Evolutionary conservation across 176 grass and related monocot genomes (phyloP), one percentile per base, ranked within the genome.

Genomic region (Zoysia pacifica): DNA sequence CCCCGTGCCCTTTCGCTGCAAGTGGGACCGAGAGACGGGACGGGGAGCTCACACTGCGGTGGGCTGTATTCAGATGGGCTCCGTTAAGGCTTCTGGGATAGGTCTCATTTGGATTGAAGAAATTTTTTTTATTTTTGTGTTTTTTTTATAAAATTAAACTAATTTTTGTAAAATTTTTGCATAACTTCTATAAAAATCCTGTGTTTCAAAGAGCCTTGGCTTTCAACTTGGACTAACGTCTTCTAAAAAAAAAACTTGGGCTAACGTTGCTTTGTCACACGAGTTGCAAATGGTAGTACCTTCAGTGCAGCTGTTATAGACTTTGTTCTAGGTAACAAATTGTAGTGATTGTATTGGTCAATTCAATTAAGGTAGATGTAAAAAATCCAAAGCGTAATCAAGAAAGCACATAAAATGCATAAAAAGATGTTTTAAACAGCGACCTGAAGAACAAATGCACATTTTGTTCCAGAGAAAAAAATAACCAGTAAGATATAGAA

Each of bases 1-100:
- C 83, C 81, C 67, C 28, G 16, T 1, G 10, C 8, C 62, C 65
- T 1, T 9, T 64, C 67, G n/a, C 82, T 72, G 66, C 37, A 45
- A 53, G 54, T 84, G 65, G 74, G 74, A 3, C 66, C 13, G 15
- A 2, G 0, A 6, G 0, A 2, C 2, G 8, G 7, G 40, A 46
- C 28, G 28, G 13, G n/a, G 2, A 39, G 42, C 47, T 15, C 36
- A 6, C 16, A 5, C 2, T 0, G 44, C 44, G 0, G 41, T 73
- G 19, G 80, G 49, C 66, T 6, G 5, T 18, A 52, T 15, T 15
- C 4, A 1, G 11, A 44, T 82, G 46, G 79, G 46, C 56, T 49
- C 1, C 6, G 2, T 9, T 67, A 18, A 38, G 11, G 58, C 20
- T 36, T 12, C 49, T 4, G 37, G 11, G 28, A 0, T 28, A 28